Base-by-base conservation (phyloP, 495 filamentous ascomycete genomes). In the Penicillium robsamsonii region DNA sequence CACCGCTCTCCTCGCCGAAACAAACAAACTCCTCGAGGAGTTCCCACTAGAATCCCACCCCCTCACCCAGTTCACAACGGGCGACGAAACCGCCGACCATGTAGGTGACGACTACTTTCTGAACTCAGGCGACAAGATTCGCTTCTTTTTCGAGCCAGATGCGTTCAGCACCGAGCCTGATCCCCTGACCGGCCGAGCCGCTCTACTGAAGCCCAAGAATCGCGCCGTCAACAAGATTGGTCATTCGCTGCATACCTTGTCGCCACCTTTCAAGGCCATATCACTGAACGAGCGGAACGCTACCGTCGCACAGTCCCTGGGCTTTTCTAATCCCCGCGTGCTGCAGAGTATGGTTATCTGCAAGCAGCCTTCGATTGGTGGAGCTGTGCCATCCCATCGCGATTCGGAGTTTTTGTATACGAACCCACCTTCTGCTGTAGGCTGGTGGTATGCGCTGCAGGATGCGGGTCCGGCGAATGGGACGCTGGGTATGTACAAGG, bases 281-380 rank as follows among this genome's bases (percentile, higher is more conserved):
- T 82, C 86, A 55, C 62, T 86, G 47, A 76, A 76, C 56, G 30
- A 65, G 31, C 64, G 73, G 15, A 81, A 87, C 62, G 84, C 83
- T 1, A 80, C 78, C 13, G 85, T 98, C 24, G 91, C 92, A 7
- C 72, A 72, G 15, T 79, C 77, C 2, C 73, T 98, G 12, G 84
- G 86, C 1, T 96, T 96, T 72, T 55, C 51, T 0, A 86, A 94
- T 64, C 91, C 94, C 0, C 73, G 77, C 35, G 80, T 88, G 1
- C 77, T 98, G 56, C 94, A 98, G 77, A 92, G 87, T 63, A 98
- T 98, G 94, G 81, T 97, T 8, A 98, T 98, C 59, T 96, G 90
- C 81, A 98, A 98, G 68, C 94, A 97, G 72, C 93, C 94, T 8
- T 89, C 92, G 68, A 97, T 98, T 35, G 94, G 94, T 22, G 94